Evolutionary conservation across 1,284 basidiomycete genomes (phyloP).

Genomic region (Pseudozyma pruni): DNA sequence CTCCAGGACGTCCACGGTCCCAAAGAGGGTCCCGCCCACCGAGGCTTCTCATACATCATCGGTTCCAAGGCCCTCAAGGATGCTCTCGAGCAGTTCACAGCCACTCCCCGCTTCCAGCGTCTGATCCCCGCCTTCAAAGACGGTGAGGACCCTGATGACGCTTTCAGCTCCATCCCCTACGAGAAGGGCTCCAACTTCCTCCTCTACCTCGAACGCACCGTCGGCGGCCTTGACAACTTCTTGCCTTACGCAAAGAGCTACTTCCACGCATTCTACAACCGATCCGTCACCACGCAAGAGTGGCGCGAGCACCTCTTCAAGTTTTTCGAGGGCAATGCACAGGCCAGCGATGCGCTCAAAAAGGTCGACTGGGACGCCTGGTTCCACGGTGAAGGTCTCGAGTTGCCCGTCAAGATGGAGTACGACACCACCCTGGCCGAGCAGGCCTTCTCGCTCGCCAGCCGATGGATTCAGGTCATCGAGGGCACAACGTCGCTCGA

Average conservation of each 20-base stretch:
- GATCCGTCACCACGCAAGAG: constrained; percentile 85
- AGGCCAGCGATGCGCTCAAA: constrained; percentile 71
- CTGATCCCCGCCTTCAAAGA: constrained; percentile 84
- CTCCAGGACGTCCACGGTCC: constrained; percentile 77
- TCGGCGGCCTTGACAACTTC: constrained; percentile 83
- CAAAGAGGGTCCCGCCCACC: constrained; percentile 73
- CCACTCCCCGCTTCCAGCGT: constrained; percentile 79
- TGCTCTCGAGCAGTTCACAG: constrained; percentile 73
- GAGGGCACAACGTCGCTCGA: constrained; percentile 17
- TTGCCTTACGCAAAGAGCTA: constrained; percentile 76
- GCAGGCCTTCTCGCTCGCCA: constrained; percentile 75
- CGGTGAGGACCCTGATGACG: constrained; percentile 75
- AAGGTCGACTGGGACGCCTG: constrained; percentile 81
- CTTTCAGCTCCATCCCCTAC: constrained; percentile 75
- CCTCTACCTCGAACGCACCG: constrained; percentile 75
- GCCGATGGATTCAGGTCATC: constrained; percentile 75
- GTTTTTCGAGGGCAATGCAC: constrained; percentile 73
- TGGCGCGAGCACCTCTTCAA: constrained; percentile 90
- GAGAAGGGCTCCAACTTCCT: constrained; percentile 82
- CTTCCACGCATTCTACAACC: constrained; percentile 73
- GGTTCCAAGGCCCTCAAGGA: constrained; percentile 80
- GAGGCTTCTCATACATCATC: constrained; percentile 83
- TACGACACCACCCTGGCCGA: constrained; percentile 85
- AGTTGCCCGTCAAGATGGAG: constrained; percentile 81
- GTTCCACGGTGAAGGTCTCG: constrained; percentile 82